phyloP scores from a whole-genome alignment of 1,139 yeast genomes.

The Pichia sp. region DNA sequence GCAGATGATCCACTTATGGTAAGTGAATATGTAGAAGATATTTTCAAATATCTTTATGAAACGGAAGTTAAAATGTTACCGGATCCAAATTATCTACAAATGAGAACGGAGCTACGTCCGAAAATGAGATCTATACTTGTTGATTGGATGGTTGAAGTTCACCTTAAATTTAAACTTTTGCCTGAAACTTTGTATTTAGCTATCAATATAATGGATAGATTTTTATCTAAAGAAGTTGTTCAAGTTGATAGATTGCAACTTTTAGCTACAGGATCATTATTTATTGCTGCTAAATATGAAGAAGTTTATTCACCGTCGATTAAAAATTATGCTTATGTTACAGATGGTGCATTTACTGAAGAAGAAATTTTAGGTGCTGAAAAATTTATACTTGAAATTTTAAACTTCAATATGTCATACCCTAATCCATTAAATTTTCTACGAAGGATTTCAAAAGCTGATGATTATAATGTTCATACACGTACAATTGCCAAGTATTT shows the following conservation, averaged over 20 bases:
- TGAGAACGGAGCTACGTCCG: constrained; percentile 73
- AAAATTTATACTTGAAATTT: constrained; percentile 66
- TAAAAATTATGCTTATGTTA: constrained; percentile 78
- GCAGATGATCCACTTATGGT: constrained; percentile 91
- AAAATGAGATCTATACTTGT: constrained; percentile 84
- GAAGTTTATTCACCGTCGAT: constrained; percentile 91
- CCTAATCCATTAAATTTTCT: constrained; percentile 94
- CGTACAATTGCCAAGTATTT: constrained; percentile 89
- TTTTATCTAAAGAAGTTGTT: constrained; percentile 72
- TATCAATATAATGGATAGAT: constrained; percentile 85
- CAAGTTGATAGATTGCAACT: constrained; percentile 81
- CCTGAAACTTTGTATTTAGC: constrained; percentile 91
- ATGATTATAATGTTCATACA: constrained; percentile 86
- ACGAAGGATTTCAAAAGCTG: constrained; percentile 90
- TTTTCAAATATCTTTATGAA: constrained; percentile 71
- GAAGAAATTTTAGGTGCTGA: constrained; percentile 87
- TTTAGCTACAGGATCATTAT: constrained; percentile 82
- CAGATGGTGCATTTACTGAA: constrained; percentile 77
- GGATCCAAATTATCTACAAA: constrained; percentile 61
- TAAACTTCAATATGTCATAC: constrained; percentile 74
- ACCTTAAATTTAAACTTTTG: constrained; percentile 71
- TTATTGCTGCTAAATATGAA: constrained; percentile 92
- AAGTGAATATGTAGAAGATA: constrained; percentile 83
- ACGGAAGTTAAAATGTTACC: constrained; percentile 75
- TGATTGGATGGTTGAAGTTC: constrained; percentile 94